A percentile compares a stretch with the other conserved stretches of the same genome.
These are phyloP conservation scores for Ascochyta pisi DNA, from an alignment of 2,329 filamentous ascomycete genomes.

Conservation along the genomic window DNA sequence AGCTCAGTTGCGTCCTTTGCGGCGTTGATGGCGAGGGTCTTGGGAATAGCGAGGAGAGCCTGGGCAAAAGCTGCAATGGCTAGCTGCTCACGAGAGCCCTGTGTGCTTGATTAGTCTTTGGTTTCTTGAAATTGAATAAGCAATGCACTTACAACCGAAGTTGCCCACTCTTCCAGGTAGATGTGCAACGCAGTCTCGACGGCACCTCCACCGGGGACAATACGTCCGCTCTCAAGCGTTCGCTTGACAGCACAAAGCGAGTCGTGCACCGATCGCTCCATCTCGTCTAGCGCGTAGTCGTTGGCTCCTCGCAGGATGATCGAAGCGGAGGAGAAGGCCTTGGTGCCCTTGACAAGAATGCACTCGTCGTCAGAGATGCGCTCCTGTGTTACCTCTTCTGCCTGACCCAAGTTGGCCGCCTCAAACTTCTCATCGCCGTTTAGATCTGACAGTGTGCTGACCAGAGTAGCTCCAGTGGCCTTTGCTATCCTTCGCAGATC, in stretches of 20 bases:
- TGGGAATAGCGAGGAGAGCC: conserved; percentile 90
- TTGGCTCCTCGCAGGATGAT: conserved; percentile 96
- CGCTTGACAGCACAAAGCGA: conserved; percentile 96
- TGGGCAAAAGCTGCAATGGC: conserved; percentile 98
- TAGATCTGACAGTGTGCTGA: conserved; percentile 92
- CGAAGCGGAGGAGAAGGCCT: conserved; percentile 90
- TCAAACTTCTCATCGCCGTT: conserved; percentile 99
- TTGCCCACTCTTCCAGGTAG: conserved; percentile 97
- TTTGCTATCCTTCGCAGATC: conserved; percentile 94
- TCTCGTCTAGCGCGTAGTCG: conserved; percentile 96
- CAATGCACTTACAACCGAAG: conserved; percentile 82
- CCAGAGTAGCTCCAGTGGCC: conserved; percentile 90
- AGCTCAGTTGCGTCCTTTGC: conserved; percentile 96
- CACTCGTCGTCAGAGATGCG: conserved; percentile 99
- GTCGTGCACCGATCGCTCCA: conserved; percentile 98
- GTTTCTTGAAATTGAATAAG: conserved; percentile 80
- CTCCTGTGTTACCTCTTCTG: conserved; percentile 97
- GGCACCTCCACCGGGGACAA: conserved; percentile 94
- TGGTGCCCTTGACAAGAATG: conserved; percentile 95
- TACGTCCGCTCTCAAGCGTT: conserved; percentile 93
- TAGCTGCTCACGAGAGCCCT: conserved; percentile 92
- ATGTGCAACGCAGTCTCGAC: conserved; percentile 99
- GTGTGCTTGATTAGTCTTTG: conserved; percentile 12
- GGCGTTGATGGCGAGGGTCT: conserved; percentile 95
- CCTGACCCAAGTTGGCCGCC: conserved; percentile 83